These are phyloP conservation scores for Naumovozyma castellii DNA, from an alignment of 805 yeast genomes.

Conservation along the genomic window DNA sequence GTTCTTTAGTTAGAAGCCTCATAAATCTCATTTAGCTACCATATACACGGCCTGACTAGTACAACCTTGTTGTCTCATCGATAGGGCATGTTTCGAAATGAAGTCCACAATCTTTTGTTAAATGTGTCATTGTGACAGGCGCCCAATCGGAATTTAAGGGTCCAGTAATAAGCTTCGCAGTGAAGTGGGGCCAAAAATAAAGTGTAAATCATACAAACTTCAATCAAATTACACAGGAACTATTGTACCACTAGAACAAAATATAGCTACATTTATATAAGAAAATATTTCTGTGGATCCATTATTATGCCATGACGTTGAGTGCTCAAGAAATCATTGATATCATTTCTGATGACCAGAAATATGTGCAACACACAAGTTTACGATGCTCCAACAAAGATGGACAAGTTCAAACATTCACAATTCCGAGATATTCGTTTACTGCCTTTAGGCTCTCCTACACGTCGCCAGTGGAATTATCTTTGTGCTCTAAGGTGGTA, in stretches of 20 bases:
- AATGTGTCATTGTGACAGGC: neutral
- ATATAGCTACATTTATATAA: too few species aligned
- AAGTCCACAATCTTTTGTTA: too few species aligned
- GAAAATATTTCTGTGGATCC: too few species aligned
- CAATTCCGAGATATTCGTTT: conserved; percentile 45
- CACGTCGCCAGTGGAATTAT: conserved; percentile 39
- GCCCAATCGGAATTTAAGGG: neutral
- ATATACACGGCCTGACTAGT: too few species aligned
- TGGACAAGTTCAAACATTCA: conserved; percentile 6
- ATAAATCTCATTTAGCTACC: too few species aligned
- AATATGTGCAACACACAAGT: conserved; percentile 10
- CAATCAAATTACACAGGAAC: neutral
- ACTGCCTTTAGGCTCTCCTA: conserved; percentile 52
- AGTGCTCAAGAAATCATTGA: conserved; percentile 7
- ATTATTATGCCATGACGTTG: conserved; percentile 9
- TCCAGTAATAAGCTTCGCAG: neutral
- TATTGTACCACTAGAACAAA: neutral
- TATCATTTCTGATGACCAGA: conserved; percentile 15
- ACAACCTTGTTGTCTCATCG: too few species aligned
- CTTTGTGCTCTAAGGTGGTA: conserved; percentile 38
- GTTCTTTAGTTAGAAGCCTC: too few species aligned
- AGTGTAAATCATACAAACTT: neutral
- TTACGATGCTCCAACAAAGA: conserved; percentile 3
- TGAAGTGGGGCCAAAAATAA: neutral
- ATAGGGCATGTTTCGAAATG: too few species aligned